A percentile compares a stretch with the other conserved stretches of the same genome.
Conservation (phyloP, 352 stramenopile genomes). For the Globisporangium takayamanum region DNA sequence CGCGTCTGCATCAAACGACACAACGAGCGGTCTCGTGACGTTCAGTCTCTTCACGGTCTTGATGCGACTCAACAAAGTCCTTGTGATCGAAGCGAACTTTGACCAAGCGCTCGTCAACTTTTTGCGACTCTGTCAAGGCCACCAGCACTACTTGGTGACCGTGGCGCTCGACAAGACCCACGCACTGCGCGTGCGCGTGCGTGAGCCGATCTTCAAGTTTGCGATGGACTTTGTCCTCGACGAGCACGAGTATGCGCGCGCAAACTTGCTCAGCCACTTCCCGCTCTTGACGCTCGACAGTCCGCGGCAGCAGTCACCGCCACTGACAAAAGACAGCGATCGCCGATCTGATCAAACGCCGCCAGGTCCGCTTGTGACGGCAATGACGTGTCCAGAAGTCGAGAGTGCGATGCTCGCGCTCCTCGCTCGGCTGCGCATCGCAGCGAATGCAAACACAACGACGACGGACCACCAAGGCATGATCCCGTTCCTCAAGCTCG, state of each 20-base stretch:
- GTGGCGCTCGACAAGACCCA: slow-evolving; percentile 22
- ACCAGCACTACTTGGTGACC: slow-evolving; percentile 40
- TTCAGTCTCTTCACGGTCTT: slow-evolving; percentile 48
- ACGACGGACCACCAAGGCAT: slow-evolving; percentile 21
- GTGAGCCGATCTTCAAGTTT: slow-evolving; percentile 54
- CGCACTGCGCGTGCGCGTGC: slow-evolving; percentile 32
- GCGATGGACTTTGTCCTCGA: slow-evolving; percentile 40
- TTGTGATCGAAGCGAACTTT: slow-evolving; percentile 45
- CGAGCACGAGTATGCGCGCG: slow-evolving; percentile 40
- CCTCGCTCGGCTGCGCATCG: slow-evolving; percentile 16
- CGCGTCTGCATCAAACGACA: slow-evolving; percentile 10
- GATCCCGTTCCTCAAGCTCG: slow-evolving; percentile 36
- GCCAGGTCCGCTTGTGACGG: slow-evolving; percentile 33
- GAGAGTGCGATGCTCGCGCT: slow-evolving; percentile 28
- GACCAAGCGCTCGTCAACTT: slow-evolving; percentile 33
- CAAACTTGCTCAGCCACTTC: slow-evolving; percentile 22
- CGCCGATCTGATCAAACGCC: slow-evolving; percentile 15
- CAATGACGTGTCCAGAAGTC: slow-evolving; percentile 25
- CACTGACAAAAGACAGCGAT: slow-evolving; percentile 14
- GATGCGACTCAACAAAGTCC: slow-evolving; percentile 34
- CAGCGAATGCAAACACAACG: slow-evolving; percentile 5
- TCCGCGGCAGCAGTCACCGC: not conserved
- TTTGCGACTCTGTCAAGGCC: slow-evolving; percentile 29
- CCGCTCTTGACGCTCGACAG: not conserved
- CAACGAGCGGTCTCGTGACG: slow-evolving; percentile 10